Evolutionary conservation across 768 basidiomycete species (phyloP).

Genomic region (Suillus bovinus): DNA sequence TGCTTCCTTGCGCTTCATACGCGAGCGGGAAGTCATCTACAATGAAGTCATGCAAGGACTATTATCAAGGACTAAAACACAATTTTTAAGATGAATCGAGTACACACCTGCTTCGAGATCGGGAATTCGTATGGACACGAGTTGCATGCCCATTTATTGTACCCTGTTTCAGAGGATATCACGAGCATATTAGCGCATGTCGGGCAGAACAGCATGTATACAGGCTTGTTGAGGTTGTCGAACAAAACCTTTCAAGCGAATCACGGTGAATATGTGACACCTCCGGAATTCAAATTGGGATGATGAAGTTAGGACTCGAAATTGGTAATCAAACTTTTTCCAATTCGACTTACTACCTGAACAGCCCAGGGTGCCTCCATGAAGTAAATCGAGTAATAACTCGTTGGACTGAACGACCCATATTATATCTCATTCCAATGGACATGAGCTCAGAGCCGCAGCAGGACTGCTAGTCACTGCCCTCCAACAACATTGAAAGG

Average conservation of each 20-base stretch:
- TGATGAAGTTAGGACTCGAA: not conserved
- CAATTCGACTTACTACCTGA: too few species aligned
- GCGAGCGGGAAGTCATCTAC: constrained; percentile 90
- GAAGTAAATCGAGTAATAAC: too few species aligned
- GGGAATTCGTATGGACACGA: constrained; percentile 96
- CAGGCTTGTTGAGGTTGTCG: not conserved
- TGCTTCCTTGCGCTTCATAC: constrained; percentile 83
- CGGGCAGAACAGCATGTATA: constrained; percentile 87
- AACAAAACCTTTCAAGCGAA: not conserved
- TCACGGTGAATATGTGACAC: not conserved
- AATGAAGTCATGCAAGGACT: not conserved
- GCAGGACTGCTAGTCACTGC: too few species aligned
- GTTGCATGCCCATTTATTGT: constrained; percentile 93
- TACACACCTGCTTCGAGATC: constrained; percentile 69
- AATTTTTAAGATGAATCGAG: not conserved
- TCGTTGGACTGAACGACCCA: too few species aligned
- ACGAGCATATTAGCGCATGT: constrained; percentile 88
- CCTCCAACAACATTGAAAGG: too few species aligned
- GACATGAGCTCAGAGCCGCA: too few species aligned
- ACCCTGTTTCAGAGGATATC: constrained; percentile 73
- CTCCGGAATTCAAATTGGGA: not conserved
- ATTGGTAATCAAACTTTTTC: not conserved
- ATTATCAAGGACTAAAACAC: not conserved
- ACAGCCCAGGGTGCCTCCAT: too few species aligned
- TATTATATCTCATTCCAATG: too few species aligned